Conservation (phyloP, 805 yeast species). For the Saccharomycopsis synnaedendra region DNA sequence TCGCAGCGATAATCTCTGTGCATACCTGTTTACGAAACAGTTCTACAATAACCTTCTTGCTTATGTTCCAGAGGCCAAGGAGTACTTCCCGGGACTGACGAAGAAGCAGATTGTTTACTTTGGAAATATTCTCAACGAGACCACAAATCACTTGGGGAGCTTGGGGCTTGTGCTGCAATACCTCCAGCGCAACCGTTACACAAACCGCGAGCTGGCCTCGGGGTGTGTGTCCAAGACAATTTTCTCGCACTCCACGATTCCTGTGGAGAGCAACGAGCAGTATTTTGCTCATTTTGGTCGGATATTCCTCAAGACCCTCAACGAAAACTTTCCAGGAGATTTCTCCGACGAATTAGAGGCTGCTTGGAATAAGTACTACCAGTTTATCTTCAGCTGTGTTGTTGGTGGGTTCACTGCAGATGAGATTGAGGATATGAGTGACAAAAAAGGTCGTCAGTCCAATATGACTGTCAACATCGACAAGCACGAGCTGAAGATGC, state of each 20-base stretch:
- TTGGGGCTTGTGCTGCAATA: neutral
- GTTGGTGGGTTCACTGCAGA: constrained; percentile 10
- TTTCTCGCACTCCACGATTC: constrained; percentile 4
- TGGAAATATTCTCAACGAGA: constrained; percentile 11
- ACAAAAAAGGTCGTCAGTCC: neutral
- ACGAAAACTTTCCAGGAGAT: constrained; percentile 14
- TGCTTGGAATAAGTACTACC: constrained; percentile 14
- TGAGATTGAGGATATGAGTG: neutral
- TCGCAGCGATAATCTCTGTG: constrained; percentile 1
- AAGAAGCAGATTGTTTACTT: constrained; percentile 5
- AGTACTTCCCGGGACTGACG: constrained; percentile 7
- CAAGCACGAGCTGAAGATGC: neutral
- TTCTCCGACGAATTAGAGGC: constrained; percentile 9
- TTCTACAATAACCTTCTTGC: constrained; percentile 15
- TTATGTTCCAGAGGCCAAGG: constrained; percentile 7
- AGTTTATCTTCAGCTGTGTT: constrained; percentile 14
- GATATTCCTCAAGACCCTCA: constrained; percentile 14
- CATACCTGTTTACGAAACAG: constrained; percentile 15
- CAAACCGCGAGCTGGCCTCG: constrained; percentile 2
- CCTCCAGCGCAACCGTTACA: constrained; percentile 2
- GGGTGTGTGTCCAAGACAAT: constrained; percentile 7
- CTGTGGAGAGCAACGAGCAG: constrained; percentile 9
- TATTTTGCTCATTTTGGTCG: constrained; percentile 14
- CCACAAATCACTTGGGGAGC: neutral
- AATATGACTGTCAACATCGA: neutral